These are phyloP conservation scores for Thermoascus crustaceus DNA, from an alignment of 2,329 filamentous ascomycete species.

Conservation along the genomic window DNA sequence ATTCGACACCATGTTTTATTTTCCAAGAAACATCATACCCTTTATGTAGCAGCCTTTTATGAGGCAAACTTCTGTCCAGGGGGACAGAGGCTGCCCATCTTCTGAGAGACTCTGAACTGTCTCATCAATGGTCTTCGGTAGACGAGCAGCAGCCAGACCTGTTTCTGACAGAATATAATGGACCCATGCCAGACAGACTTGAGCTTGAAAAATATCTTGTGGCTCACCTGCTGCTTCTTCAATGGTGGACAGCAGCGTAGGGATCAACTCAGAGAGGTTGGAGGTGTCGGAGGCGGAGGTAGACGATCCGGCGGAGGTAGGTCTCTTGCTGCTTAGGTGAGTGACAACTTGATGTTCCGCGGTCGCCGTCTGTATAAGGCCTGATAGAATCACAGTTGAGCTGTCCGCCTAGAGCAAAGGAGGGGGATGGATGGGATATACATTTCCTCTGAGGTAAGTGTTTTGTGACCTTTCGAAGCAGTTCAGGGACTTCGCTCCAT, in stretches of 20 bases:
- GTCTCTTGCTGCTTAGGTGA: conserved; percentile 33
- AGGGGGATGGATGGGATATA: conserved; percentile 37
- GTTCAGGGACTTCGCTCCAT: conserved; percentile 80
- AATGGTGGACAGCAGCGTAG: conserved; percentile 42
- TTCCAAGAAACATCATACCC: conserved; percentile 46
- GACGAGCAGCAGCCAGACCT: conserved; percentile 47
- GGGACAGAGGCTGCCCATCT: conserved; percentile 46
- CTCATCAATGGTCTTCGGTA: conserved; percentile 57
- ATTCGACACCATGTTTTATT: conserved; percentile 4
- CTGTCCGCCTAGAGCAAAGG: conserved; percentile 8
- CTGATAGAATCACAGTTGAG: conserved; percentile 35
- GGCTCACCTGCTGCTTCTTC: conserved; percentile 46
- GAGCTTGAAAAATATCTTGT: conserved; percentile 65
- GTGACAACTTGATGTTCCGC: conserved; percentile 59
- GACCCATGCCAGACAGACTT: conserved; percentile 75
- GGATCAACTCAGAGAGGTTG: conserved; percentile 35
- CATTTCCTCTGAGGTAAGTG: conserved; percentile 80
- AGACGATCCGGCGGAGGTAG: conserved; percentile 19
- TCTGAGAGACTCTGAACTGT: conserved; percentile 47
- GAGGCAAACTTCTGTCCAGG: conserved; percentile 77
- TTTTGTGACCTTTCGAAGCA: conserved; percentile 88
- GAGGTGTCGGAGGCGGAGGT: conserved; percentile 23
- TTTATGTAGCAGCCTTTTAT: conserved; percentile 72
- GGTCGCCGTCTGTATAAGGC: conserved; percentile 61
- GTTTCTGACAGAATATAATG: conserved; percentile 71